Evolutionary conservation across 306 rosid genomes (phyloP).

Genomic region (Prosopis cineraria): DNA sequence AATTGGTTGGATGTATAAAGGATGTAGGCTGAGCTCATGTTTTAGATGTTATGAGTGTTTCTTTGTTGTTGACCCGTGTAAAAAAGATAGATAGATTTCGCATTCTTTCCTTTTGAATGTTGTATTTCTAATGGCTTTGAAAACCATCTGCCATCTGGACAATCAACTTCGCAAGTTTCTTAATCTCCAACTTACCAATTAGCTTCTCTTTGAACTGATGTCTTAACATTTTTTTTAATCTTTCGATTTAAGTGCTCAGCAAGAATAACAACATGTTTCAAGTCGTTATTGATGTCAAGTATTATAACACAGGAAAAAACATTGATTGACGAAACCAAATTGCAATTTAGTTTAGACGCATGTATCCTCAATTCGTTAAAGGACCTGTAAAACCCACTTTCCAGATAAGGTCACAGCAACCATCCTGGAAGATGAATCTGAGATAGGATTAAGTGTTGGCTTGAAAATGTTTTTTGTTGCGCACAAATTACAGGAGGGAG

Average conservation of each 20-base stretch:
- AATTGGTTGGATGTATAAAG: background rate
- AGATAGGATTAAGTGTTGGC: constrained; percentile 89
- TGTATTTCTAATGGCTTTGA: constrained; percentile 2
- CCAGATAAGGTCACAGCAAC: constrained; percentile 66
- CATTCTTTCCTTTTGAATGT: background rate
- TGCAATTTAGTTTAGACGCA: background rate
- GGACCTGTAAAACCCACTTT: constrained; percentile 81
- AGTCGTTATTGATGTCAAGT: no score
- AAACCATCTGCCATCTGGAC: background rate
- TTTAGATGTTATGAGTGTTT: background rate
- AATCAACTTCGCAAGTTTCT: background rate
- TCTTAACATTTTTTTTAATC: background rate
- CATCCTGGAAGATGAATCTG: constrained; percentile 75
- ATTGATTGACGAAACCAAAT: background rate
- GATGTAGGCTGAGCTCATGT: background rate
- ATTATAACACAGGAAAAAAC: background rate
- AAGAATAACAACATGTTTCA: background rate
- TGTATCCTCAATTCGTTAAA: constrained; percentile 28
- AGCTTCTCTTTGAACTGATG: background rate
- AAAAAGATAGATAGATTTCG: constrained; percentile 41
- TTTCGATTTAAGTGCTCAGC: background rate
- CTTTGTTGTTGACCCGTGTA: background rate
- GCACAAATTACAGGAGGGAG: constrained; percentile 82
- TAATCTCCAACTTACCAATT: background rate
- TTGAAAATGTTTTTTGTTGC: constrained; percentile 86